phyloP scores from a whole-genome alignment of 768 basidiomycete species.

The Inosperma sp. region DNA sequence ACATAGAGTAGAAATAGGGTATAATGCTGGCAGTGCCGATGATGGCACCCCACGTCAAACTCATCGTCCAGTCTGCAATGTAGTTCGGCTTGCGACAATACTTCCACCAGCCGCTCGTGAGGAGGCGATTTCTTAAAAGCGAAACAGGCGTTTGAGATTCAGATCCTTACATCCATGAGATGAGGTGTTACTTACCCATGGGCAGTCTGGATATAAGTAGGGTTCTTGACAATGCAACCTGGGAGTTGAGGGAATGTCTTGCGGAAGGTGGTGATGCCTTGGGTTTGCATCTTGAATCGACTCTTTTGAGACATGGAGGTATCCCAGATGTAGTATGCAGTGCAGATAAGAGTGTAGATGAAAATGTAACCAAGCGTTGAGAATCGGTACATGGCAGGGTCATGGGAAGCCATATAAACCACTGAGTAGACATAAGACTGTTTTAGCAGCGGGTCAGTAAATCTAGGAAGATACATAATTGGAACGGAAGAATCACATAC shows the following conservation, averaged over 20 bases:
- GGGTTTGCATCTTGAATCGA: conserved; percentile 95
- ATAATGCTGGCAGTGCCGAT: conserved; percentile 75
- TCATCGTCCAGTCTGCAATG: conserved; percentile 87
- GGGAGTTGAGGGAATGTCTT: conserved; percentile 94
- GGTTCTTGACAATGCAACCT: conserved; percentile 75
- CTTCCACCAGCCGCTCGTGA: conserved; percentile 92
- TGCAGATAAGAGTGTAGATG: conserved; percentile 71
- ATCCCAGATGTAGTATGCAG: conserved; percentile 90
- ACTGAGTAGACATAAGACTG: conserved; percentile 97
- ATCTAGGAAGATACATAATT: background rate
- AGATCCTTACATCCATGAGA: background rate
- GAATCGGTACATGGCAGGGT: conserved; percentile 84
- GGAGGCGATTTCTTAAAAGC: conserved; percentile 70
- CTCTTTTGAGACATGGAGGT: conserved; percentile 96
- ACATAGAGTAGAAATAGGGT: conserved; percentile 94
- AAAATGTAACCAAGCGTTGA: conserved; percentile 68
- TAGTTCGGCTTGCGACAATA: conserved; percentile 97
- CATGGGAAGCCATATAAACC: conserved; percentile 95
- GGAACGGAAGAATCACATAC: conserved; percentile 39
- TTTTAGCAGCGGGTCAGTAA: conserved; percentile 7
- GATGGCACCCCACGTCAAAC: conserved; percentile 78
- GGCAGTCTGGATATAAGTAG: conserved; percentile 86
- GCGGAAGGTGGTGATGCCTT: conserved; percentile 80
- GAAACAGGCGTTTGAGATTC: background rate
- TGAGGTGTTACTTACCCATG: conserved; percentile 66